A percentile compares a stretch with the other conserved stretches of the same genome.
Conservation (phyloP, 768 basidiomycete species). For the Termitomyces eurrhizus region DNA sequence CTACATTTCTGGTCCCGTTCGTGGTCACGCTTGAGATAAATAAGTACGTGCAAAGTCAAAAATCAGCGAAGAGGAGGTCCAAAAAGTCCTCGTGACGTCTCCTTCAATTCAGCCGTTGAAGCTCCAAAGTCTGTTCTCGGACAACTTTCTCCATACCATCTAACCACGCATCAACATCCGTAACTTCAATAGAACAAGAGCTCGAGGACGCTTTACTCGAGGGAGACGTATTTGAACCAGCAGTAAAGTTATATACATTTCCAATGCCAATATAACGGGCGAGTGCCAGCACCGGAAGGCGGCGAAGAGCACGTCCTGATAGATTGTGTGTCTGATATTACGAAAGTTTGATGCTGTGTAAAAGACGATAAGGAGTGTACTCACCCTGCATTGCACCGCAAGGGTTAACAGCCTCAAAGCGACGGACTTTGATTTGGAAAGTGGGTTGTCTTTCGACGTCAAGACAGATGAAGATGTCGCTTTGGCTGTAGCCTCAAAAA, state of each 20-base stretch:
- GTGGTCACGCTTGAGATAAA: neutral
- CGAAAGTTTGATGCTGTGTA: slow-evolving; percentile 3
- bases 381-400: slow-evolving; percentile 77
- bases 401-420: slow-evolving; percentile 60
- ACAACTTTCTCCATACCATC: slow-evolving; percentile 82
- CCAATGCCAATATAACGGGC: slow-evolving; percentile 73
- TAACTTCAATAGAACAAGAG: slow-evolving; percentile 16
- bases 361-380: slow-evolving; percentile 22
- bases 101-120: slow-evolving; percentile 37
- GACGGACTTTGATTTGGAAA: slow-evolving; percentile 48
- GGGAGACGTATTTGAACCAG: slow-evolving; percentile 1
- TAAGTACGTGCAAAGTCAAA: neutral
- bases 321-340: slow-evolving; percentile 60
- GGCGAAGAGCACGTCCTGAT: slow-evolving; percentile 88
- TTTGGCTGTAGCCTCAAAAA: slow-evolving; percentile 46
- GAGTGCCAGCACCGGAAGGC: slow-evolving; percentile 92
- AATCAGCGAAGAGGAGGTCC: neutral
- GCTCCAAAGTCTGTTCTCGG: slow-evolving; percentile 48
- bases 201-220: neutral
- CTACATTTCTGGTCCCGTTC: neutral
- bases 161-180: slow-evolving; percentile 70
- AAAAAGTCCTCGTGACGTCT: no score
- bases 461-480: slow-evolving; percentile 14
- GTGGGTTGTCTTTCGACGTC: slow-evolving; percentile 25
- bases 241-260: slow-evolving; percentile 17